Conservation (phyloP, 768 basidiomycete genomes). For the Boletellus emodensis region DNA sequence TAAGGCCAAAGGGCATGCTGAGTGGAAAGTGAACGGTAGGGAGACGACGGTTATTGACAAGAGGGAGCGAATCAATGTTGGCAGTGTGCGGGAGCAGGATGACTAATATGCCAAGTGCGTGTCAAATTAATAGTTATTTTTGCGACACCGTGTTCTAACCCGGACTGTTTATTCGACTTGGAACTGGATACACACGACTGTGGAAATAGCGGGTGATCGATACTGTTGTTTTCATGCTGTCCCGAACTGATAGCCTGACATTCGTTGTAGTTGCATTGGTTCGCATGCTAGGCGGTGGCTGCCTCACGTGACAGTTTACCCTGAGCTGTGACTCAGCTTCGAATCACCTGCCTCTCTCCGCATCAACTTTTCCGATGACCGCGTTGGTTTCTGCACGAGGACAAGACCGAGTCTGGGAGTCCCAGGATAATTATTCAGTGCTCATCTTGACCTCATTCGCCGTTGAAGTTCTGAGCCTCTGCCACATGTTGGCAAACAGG, state of each 20-base stretch:
- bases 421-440: no score
- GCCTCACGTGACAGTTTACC: no score
- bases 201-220: no score
- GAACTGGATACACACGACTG: background rate
- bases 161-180: background rate
- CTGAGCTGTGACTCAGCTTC: no score
- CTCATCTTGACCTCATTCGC: no score
- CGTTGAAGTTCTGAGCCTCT: no score
- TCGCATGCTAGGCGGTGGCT: no score
- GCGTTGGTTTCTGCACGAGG: no score
- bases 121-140: conserved; percentile 3
- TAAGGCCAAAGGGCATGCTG: conserved; percentile 68
- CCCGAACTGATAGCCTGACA: background rate
- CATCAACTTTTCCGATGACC: no score
- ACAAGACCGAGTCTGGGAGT: no score
- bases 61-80: conserved; percentile 22
- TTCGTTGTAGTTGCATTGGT: background rate
- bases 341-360: no score
- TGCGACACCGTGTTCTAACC: background rate
- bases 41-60: conserved; percentile 27
- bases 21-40: conserved; percentile 17
- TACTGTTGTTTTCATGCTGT: background rate
- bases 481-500: no score
- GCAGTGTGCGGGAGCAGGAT: conserved; percentile 14
- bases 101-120: conserved; percentile 26